Base-by-base conservation (phyloP, 202 grass and related monocot genomes). In the Thinopyrum obtusiflorum region DNA sequence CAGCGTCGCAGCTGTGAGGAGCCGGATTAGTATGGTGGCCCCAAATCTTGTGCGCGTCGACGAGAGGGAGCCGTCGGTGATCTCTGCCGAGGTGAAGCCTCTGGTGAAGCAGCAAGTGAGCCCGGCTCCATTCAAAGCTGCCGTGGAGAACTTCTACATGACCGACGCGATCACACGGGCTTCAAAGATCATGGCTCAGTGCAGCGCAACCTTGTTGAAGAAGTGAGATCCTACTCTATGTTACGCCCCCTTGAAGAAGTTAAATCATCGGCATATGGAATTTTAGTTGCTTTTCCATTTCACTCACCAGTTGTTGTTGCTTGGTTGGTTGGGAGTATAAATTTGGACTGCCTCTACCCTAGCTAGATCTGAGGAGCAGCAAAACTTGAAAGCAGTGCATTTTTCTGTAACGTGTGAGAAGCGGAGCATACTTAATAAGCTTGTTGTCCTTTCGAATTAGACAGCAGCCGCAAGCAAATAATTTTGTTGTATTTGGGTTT, bases 131-230 rank as follows among this genome's bases (percentile, higher is more conserved):
- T 99, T 99, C 75, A 89, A 67, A 80, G 86, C 76, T 17, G 76
- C 73, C 4, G 88, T 99, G 35, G 90, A 94, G 46, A 99, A 99
- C 80, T 97, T 99, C 86, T 99, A 94, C 78, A 97, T 99, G 93
- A 99, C 97, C 4, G 92, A 99, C 82, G 84, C 92, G 17, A 99
- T 99, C 24, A 97, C 93, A 29, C 86, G 97, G 76, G 97, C 97
- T 24, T 99, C 97, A 3, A 99, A 99, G 87, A 97, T 99, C 8
- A 99, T 99, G 97, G 97, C 92, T 8, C 97, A 99, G 82, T 99
- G 97, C 78, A 97, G 92, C 23, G 92, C 92, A 31, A 73, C 82
- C 44, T 85, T 93, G 84, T 65, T 86, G 87, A 97, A 91, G 85
- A 97, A 99, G 69, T 99, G 89, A 94, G 78, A 2, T 11, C 11